Conservation (phyloP, 2,329 filamentous ascomycete genomes). For the Berkeleyomyces rouxiae region DNA sequence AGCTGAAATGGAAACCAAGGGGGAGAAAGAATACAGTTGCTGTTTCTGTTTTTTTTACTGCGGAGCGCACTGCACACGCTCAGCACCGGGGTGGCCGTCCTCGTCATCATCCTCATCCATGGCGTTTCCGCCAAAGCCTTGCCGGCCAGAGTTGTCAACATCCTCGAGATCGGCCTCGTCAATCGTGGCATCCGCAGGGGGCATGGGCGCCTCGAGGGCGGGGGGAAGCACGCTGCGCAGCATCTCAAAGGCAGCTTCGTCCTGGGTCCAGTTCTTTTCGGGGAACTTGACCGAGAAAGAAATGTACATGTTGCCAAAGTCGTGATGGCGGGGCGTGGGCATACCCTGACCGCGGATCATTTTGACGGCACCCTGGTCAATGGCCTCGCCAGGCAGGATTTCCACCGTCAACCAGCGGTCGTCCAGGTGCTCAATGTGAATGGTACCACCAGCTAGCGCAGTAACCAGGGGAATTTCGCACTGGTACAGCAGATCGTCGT, state of each 20-base stretch:
- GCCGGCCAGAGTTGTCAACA: constrained; percentile 50
- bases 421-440: constrained; percentile 91
- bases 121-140: constrained; percentile 45
- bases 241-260: constrained; percentile 54
- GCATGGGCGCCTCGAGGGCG: constrained; percentile 42
- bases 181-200: constrained; percentile 74
- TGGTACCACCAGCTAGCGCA: constrained; percentile 75
- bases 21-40: background rate
- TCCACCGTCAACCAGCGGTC: constrained; percentile 92
- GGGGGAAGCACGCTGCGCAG: constrained; percentile 76
- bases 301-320: constrained; percentile 90
- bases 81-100: constrained; percentile 54
- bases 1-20: background rate
- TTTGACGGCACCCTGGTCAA: constrained; percentile 83
- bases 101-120: constrained; percentile 61
- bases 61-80: constrained; percentile 74
- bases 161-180: constrained; percentile 81
- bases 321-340: constrained; percentile 89
- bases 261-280: constrained; percentile 51
- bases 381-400: constrained; percentile 86
- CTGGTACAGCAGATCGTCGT: constrained; percentile 89
- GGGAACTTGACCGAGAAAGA: constrained; percentile 98
- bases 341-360: constrained; percentile 93
- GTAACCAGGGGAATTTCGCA: constrained; percentile 93
- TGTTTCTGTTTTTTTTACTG: constrained; percentile 48